Conservation (phyloP, 176 grass and related monocot genomes). For the Avena atlantica region DNA sequence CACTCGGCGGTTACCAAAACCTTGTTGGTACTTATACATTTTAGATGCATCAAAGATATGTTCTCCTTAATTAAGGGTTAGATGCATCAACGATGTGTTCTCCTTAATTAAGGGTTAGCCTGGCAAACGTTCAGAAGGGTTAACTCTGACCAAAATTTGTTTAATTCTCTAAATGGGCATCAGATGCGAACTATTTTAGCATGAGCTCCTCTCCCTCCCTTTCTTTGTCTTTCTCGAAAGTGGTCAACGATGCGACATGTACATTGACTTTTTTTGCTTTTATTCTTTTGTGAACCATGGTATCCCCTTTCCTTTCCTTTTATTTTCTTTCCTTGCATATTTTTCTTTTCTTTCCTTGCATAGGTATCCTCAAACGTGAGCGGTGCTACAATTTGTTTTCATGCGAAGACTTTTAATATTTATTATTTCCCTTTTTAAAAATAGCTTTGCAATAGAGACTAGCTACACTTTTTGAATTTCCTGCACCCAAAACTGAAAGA, state of each 20-base stretch:
- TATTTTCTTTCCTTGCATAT: not conserved
- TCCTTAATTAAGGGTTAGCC: too few relatives aligned
- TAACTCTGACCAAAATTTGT: too few relatives aligned
- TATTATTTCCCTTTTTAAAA: too few relatives aligned
- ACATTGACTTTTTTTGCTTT: not conserved
- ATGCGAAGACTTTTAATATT: not conserved
- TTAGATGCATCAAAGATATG: too few relatives aligned
- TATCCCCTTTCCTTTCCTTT: not conserved
- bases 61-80: too few relatives aligned
- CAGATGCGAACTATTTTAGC: conserved; percentile 1
- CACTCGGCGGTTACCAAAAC: too few relatives aligned
- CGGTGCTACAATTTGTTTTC: not conserved
- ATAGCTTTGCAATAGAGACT: not conserved
- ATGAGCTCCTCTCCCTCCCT: not conserved
- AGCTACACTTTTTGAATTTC: not conserved
- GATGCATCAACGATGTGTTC: too few relatives aligned
- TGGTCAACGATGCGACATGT: not conserved
- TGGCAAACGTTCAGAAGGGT: too few relatives aligned
- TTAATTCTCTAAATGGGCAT: not conserved
- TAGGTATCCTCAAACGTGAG: not conserved
- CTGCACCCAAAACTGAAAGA: not conserved
- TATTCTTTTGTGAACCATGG: not conserved
- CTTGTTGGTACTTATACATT: too few relatives aligned
- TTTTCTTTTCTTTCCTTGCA: not conserved
- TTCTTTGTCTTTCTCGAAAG: not conserved